Evolutionary conservation across 2,329 filamentous ascomycete genomes (phyloP).

Genomic region (Trichoderma gracile): DNA sequence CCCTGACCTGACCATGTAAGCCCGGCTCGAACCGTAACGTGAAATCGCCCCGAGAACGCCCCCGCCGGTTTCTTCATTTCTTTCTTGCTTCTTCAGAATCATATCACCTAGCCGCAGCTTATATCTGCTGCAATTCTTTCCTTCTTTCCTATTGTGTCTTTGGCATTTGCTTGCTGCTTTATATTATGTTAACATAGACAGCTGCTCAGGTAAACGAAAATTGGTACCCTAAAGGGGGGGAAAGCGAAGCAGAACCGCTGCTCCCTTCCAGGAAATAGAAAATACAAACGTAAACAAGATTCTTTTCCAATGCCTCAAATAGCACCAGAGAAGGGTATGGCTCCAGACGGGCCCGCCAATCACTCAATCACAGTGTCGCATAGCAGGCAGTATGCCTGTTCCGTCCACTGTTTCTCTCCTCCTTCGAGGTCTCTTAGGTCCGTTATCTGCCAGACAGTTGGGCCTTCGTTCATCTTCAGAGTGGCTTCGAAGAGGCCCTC

Average conservation of each 20-base stretch:
- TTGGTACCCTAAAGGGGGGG: not conserved
- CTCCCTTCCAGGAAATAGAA: not conserved
- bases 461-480: conserved; percentile 49
- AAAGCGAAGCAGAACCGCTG: not conserved
- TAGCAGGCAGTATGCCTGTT: conserved; percentile 51
- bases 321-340: not conserved
- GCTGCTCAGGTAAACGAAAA: not conserved
- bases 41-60: conserved; percentile 19
- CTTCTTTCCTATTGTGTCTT: not conserved
- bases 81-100: not conserved
- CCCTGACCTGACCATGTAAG: conserved; percentile 13
- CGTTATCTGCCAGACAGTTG: conserved; percentile 52
- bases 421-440: conserved; percentile 52
- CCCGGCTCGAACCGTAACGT: conserved; percentile 12
- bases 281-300: not conserved
- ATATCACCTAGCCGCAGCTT: not conserved
- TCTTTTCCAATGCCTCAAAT: not conserved
- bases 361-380: conserved; percentile 52
- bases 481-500: conserved; percentile 53
- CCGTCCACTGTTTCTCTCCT: conserved; percentile 56
- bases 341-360: conserved; percentile 1
- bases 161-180: not conserved
- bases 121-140: not conserved
- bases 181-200: conserved; percentile 2
- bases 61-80: conserved; percentile 1